phyloP scores from a whole-genome alignment of 345 rosid species.

The Aquilaria yunnanensis region DNA sequence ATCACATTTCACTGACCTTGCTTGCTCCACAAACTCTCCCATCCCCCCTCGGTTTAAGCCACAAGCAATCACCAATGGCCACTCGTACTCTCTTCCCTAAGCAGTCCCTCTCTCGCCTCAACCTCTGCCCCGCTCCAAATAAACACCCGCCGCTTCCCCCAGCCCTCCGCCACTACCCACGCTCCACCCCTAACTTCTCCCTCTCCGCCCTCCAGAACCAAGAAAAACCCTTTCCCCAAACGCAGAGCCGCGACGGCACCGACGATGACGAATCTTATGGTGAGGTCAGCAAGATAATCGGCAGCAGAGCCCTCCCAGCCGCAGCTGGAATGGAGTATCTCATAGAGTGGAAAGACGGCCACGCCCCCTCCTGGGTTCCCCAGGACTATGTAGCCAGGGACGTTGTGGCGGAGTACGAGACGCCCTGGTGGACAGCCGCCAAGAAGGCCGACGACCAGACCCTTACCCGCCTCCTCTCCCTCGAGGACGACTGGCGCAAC shows the following conservation, averaged over 20 bases:
- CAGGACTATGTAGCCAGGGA: slow-evolving; percentile 69
- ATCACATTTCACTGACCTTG: neutral
- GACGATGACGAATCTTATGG: slow-evolving; percentile 59
- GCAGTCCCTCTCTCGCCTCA: slow-evolving; percentile 41
- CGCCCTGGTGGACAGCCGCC: slow-evolving; percentile 95
- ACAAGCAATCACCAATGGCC: neutral
- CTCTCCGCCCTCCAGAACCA: slow-evolving; percentile 46
- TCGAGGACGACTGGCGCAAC: slow-evolving; percentile 53
- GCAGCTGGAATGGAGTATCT: slow-evolving; percentile 72
- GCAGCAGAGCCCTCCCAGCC: slow-evolving; percentile 47
- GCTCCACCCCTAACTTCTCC: slow-evolving; percentile 9
- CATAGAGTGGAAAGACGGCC: slow-evolving; percentile 90
- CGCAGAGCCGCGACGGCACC: slow-evolving; percentile 8
- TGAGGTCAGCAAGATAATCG: slow-evolving; percentile 71
- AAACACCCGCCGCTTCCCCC: slow-evolving; percentile 16
- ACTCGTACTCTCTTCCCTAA: slow-evolving; percentile 49
- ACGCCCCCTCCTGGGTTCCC: slow-evolving; percentile 78
- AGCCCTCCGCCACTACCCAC: slow-evolving; percentile 12
- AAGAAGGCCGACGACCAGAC: slow-evolving; percentile 76
- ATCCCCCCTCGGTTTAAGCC: neutral
- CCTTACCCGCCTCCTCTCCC: slow-evolving; percentile 34
- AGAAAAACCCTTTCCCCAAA: slow-evolving; percentile 24
- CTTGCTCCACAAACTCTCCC: neutral
- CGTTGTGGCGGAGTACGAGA: slow-evolving; percentile 80
- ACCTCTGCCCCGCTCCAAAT: slow-evolving; percentile 19